These are phyloP conservation scores for Clohesyomyces aquaticus DNA, from an alignment of 495 filamentous ascomycete species.

Conservation along the genomic window DNA sequence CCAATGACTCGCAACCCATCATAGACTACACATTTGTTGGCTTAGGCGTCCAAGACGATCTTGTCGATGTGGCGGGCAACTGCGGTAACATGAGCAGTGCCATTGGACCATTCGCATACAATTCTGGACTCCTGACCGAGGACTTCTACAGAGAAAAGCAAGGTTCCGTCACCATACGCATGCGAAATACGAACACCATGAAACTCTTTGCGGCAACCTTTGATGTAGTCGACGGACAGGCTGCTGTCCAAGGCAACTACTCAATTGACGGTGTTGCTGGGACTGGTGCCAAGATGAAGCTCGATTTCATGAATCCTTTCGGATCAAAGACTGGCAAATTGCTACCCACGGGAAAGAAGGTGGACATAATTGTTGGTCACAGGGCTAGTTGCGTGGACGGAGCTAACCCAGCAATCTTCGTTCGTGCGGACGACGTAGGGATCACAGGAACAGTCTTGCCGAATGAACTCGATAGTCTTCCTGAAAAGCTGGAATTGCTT, in stretches of 20 bases:
- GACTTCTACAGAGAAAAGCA: constrained; percentile 36
- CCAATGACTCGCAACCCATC: background rate
- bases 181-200: constrained; percentile 59
- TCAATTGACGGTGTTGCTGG: constrained; percentile 71
- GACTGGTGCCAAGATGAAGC: constrained; percentile 57
- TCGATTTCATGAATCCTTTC: constrained; percentile 68
- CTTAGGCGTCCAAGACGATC: constrained; percentile 61
- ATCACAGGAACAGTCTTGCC: constrained; percentile 57
- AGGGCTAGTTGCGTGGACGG: constrained; percentile 65
- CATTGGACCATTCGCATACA: constrained; percentile 68
- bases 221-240: constrained; percentile 55
- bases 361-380: constrained; percentile 59
- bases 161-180: constrained; percentile 49
- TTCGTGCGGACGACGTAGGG: constrained; percentile 57
- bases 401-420: constrained; percentile 69
- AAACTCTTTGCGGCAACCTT: constrained; percentile 53
- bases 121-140: constrained; percentile 54
- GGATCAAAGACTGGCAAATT: constrained; percentile 69
- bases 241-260: constrained; percentile 58
- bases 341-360: constrained; percentile 64
- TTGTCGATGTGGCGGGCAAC: constrained; percentile 68
- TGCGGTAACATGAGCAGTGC: constrained; percentile 75
- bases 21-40: constrained; percentile 70
- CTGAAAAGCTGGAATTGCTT: constrained; percentile 55
- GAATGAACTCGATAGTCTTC: constrained; percentile 55